Conservation (phyloP, 257 asterid genomes). For the Fraxinus anomala region DNA sequence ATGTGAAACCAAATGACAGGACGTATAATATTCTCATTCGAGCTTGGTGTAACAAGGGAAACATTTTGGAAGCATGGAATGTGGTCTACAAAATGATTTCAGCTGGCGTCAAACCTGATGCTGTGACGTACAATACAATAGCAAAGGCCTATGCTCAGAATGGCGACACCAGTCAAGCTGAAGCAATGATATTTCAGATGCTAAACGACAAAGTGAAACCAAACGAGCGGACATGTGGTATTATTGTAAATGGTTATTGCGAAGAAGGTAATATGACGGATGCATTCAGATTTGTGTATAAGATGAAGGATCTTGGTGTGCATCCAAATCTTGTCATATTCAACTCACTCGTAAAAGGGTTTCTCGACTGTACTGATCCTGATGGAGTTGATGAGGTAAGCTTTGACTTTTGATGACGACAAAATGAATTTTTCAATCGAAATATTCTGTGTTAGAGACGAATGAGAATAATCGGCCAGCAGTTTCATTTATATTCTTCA, state of each 20-base stretch:
- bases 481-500: background rate
- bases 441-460: background rate
- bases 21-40: conserved; percentile 81
- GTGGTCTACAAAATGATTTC: conserved; percentile 64
- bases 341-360: conserved; percentile 85
- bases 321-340: conserved; percentile 77
- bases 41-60: conserved; percentile 81
- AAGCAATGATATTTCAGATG: conserved; percentile 70
- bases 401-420: background rate
- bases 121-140: conserved; percentile 76
- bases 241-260: conserved; percentile 79
- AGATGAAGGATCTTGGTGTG: conserved; percentile 77
- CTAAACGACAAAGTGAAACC: conserved; percentile 59
- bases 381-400: conserved; percentile 88
- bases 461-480: background rate
- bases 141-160: conserved; percentile 77
- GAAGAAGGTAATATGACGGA: conserved; percentile 78
- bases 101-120: conserved; percentile 73
- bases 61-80: conserved; percentile 69
- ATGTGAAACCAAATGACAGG: conserved; percentile 75
- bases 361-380: conserved; percentile 51
- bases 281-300: conserved; percentile 70
- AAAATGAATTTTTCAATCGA: background rate
- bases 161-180: conserved; percentile 71
- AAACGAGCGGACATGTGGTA: conserved; percentile 81